phyloP scores from a whole-genome alignment of 345 rosid species.

The Rhodamnia argentea region DNA sequence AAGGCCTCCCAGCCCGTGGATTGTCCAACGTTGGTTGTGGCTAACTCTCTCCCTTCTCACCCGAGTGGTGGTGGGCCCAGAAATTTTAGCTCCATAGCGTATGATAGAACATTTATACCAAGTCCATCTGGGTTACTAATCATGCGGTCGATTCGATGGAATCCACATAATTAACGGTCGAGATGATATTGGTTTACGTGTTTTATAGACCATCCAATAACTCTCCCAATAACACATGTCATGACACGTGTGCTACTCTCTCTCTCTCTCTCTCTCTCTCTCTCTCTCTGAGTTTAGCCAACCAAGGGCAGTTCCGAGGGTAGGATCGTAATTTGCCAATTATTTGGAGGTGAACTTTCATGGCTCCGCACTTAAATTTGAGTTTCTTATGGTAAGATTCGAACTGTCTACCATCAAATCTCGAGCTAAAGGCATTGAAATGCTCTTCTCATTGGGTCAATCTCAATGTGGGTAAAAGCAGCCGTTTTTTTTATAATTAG shows the following conservation, averaged over 20 bases:
- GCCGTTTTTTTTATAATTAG: background rate
- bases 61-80: background rate
- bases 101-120: background rate
- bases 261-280: background rate
- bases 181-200: background rate
- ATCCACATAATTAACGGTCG: background rate
- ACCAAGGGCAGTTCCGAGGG: background rate
- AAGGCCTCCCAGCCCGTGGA: background rate
- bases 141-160: background rate
- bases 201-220: background rate
- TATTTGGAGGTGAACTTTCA: background rate
- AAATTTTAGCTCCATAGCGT: background rate
- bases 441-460: background rate
- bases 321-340: background rate
- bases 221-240: rapidly evolving
- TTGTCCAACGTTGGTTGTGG: background rate
- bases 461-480: background rate
- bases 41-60: background rate
- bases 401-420: background rate
- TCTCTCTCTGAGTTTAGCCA: background rate
- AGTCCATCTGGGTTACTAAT: background rate
- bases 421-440: background rate
- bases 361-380: background rate
- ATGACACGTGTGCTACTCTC: background rate
- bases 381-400: background rate